These are phyloP conservation scores for Haematococcus sp. DNA, from an alignment of 139 green algal genomes.

Conservation along the genomic window DNA sequence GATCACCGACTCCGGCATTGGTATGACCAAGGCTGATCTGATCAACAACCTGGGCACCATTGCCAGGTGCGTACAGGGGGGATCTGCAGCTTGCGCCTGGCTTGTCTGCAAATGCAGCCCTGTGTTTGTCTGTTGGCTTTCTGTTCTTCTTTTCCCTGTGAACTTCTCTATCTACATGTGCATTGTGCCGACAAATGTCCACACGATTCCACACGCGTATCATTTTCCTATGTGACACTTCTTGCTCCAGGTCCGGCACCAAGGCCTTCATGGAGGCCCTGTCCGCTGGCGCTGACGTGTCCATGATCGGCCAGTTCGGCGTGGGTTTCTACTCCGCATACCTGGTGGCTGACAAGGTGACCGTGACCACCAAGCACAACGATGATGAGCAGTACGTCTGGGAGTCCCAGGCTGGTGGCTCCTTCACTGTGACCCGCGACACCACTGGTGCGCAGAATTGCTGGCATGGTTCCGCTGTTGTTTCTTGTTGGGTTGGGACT, in stretches of 20 bases:
- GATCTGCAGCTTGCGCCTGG: not conserved
- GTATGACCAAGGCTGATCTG: slow-evolving; percentile 97
- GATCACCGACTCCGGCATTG: slow-evolving; percentile 93
- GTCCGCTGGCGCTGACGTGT: slow-evolving; percentile 95
- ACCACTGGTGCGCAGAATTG: slow-evolving; percentile 57
- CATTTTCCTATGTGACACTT: not conserved
- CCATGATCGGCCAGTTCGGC: slow-evolving; percentile 99
- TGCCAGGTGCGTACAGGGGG: slow-evolving; percentile 44
- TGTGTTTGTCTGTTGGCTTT: not conserved
- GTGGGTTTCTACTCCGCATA: slow-evolving; percentile 99
- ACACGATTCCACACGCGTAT: not conserved
- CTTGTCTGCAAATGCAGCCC: no score
- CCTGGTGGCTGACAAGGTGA: slow-evolving; percentile 93
- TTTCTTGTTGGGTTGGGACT: no score
- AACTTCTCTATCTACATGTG: not conserved
- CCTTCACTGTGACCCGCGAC: slow-evolving; percentile 96
- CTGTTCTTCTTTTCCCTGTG: not conserved
- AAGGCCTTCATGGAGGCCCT: slow-evolving; percentile 99
- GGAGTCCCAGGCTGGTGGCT: slow-evolving; percentile 97
- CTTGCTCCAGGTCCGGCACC: slow-evolving; percentile 80
- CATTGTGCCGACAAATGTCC: no score
- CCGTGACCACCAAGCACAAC: slow-evolving; percentile 96
- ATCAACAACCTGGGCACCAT: slow-evolving; percentile 99
- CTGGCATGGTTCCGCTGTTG: no score
- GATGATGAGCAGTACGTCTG: slow-evolving; percentile 99